Percentiles rank a stretch among this genome's conserved stretches.
These are phyloP conservation scores for Rhizoclosmatium globosum DNA, from an alignment of 192 early-diverging fungal species.

Conservation along the genomic window DNA sequence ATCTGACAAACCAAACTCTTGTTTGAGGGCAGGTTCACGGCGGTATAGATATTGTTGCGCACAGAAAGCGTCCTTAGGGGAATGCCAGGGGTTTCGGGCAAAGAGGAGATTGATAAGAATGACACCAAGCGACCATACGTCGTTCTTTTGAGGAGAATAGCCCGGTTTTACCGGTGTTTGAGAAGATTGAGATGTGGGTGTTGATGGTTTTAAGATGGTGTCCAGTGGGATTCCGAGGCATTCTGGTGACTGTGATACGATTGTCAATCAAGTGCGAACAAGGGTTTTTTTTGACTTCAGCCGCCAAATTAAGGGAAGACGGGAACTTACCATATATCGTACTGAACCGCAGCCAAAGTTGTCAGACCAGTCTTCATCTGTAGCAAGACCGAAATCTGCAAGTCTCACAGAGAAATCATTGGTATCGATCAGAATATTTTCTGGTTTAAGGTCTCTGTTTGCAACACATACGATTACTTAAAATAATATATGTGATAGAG, in stretches of 20 bases:
- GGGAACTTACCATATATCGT: constrained; percentile 89
- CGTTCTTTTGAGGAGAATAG: constrained; percentile 71
- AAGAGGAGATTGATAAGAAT: constrained; percentile 79
- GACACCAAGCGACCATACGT: constrained; percentile 84
- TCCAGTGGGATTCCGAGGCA: constrained; percentile 36
- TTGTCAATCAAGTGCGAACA: no score
- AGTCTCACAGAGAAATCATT: constrained; percentile 67
- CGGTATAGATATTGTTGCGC: constrained; percentile 50
- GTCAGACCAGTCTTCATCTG: constrained; percentile 70
- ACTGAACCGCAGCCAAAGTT: constrained; percentile 91
- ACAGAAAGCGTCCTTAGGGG: constrained; percentile 72
- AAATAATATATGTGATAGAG: no score
- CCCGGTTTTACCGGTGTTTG: not conserved
- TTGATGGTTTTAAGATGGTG: not conserved
- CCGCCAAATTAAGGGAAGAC: not conserved
- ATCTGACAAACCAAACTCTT: constrained; percentile 26
- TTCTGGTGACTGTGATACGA: constrained; percentile 63
- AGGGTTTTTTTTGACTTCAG: no score
- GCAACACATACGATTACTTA: not conserved
- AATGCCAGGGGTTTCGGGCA: constrained; percentile 83
- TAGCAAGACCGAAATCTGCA: constrained; percentile 96
- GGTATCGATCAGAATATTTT: constrained; percentile 69
- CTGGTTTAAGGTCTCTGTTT: constrained; percentile 86
- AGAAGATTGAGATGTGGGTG: not conserved
- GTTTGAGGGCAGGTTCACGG: constrained; percentile 17